Evolutionary conservation across 2,329 filamentous ascomycete species (phyloP), one percentile per base, ranked within the genome.

Genomic region (Aschersonia sp.): DNA sequence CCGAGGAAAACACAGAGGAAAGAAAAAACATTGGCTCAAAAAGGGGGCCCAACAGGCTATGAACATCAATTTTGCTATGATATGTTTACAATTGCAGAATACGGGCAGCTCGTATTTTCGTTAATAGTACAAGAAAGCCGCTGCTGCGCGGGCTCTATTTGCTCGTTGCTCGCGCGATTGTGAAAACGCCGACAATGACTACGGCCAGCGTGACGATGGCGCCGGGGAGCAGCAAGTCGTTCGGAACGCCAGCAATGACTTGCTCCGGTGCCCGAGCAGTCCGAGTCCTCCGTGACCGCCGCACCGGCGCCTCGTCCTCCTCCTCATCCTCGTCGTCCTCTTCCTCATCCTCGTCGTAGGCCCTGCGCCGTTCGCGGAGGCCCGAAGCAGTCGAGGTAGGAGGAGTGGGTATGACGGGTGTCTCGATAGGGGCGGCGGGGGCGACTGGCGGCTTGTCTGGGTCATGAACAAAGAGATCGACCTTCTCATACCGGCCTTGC

Each of bases 391-490:
- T 70, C 30, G 72, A 75, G 7, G 66, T 61, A 30, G 71, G 68
- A 12, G 74, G 75, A 1, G 72, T 74, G 39, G 64, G 58, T 9
- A 68, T 54, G 2, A 60, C 55, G 1, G 66, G 58, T 30, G 72
- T 66, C 3, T 68, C 64, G 29, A 63, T 59, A 30, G 71, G 73
- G 9, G 81, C 64, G 0, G 78, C 75, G 1, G 76, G 70, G 8
- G 79, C 70, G n/a, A 88, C 74, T 0, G 89, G 85, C n/a, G 90
- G 81, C 66, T 92, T 84, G 52, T 88, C 80, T 1, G 90, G 89
- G 57, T 98, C 85, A 62, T 98, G 92, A 10, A 97, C 89, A 58
- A 95, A 97, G 12, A 98, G 75, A 58, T 98, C 92, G 22, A 98
- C 92, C 73, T 98, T 98, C 56, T 97, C 92, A 43, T 80, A 81